A percentile compares a stretch with the other conserved stretches of the same genome.
These are phyloP conservation scores for Aspergillus affinis DNA, from an alignment of 495 filamentous ascomycete species.

Conservation along the genomic window DNA sequence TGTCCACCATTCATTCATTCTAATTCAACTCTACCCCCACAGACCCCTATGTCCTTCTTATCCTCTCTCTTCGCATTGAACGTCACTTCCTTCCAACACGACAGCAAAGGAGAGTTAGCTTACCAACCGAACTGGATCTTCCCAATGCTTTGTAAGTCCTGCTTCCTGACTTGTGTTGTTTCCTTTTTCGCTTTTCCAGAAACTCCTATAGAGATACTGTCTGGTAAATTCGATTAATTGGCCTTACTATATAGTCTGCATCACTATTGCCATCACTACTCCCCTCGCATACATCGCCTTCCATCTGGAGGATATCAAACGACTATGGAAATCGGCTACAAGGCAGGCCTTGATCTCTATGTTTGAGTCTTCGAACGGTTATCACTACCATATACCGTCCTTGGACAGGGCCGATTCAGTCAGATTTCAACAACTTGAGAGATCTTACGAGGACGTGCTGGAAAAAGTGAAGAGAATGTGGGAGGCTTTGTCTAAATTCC, in stretches of 20 bases:
- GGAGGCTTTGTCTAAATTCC: background rate
- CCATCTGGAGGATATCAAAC: background rate
- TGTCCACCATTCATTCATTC: background rate
- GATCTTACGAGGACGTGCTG: background rate
- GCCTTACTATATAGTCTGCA: background rate
- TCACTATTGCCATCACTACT: background rate
- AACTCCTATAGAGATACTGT: too few species aligned
- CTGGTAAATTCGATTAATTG: too few species aligned
- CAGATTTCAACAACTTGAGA: too few species aligned
- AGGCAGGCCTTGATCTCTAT: background rate
- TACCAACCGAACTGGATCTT: constrained; percentile 12
- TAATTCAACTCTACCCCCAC: background rate
- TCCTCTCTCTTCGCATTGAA: constrained; percentile 14
- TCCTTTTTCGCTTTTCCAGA: too few species aligned
- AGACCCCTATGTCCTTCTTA: constrained; percentile 10
- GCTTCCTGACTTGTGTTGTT: background rate
- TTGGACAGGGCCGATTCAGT: too few species aligned
- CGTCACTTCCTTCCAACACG: constrained; percentile 11
- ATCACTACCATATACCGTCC: too few species aligned
- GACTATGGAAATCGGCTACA: background rate
- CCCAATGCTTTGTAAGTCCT: constrained; percentile 10
- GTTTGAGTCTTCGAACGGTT: background rate
- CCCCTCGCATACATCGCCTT: background rate
- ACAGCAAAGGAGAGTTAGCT: constrained; percentile 1
- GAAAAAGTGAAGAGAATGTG: background rate